Percentiles rank a stretch among this genome's conserved stretches.
Evolutionary conservation across 179 eudicot species (phyloP).

Genomic region (Beta lomatogona): DNA sequence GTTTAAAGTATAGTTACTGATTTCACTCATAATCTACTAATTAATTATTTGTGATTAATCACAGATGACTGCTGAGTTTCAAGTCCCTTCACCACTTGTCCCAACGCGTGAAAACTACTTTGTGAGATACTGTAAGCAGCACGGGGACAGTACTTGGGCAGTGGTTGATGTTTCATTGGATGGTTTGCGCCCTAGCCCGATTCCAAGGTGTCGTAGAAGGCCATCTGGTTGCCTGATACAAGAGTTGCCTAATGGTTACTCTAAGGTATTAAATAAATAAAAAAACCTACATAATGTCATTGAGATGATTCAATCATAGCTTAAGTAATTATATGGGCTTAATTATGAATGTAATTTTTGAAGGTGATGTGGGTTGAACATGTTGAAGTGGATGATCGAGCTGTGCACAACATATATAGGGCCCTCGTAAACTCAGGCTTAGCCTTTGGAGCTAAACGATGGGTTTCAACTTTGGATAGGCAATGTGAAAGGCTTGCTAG

Average conservation of each 20-base stretch:
- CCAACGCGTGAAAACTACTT: conserved; percentile 61
- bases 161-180: conserved; percentile 60
- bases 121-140: conserved; percentile 59
- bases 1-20: background rate
- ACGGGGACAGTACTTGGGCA: conserved; percentile 55
- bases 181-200: conserved; percentile 42
- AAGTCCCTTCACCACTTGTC: conserved; percentile 63
- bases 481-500: conserved; percentile 68
- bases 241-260: conserved; percentile 62
- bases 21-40: background rate
- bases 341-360: background rate
- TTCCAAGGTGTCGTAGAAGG: conserved; percentile 55
- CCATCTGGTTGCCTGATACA: conserved; percentile 66
- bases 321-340: background rate
- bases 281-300: background rate
- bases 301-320: background rate
- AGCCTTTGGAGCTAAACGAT: conserved; percentile 63
- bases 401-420: conserved; percentile 50
- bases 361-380: conserved; percentile 72
- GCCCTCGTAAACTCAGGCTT: conserved; percentile 50
- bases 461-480: conserved; percentile 58
- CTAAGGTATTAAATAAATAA: conserved; percentile 36
- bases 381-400: conserved; percentile 52
- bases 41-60: background rate
- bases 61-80: conserved; percentile 64